These are phyloP conservation scores for Ophiobolus disseminans DNA, from an alignment of 2,329 filamentous ascomycete species.

Conservation along the genomic window DNA sequence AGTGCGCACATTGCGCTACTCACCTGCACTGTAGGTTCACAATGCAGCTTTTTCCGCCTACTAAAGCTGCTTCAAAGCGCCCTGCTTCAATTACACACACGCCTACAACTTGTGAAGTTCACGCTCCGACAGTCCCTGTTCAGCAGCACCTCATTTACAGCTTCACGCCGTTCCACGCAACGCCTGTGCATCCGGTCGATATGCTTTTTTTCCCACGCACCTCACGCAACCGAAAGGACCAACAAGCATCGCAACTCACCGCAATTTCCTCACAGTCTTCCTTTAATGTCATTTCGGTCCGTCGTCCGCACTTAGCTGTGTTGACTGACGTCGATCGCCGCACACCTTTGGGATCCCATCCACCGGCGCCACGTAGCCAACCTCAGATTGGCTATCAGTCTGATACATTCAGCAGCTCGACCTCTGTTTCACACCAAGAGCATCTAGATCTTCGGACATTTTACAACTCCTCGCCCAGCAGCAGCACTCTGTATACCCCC, in stretches of 20 bases:
- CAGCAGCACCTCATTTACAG: too few relatives aligned
- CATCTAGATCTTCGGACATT: not conserved
- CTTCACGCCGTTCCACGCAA: too few relatives aligned
- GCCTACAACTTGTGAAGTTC: too few relatives aligned
- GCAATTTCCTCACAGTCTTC: not conserved
- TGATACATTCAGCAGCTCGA: not conserved
- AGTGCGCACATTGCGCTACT: too few relatives aligned
- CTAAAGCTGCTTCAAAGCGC: too few relatives aligned
- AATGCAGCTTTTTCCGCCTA: too few relatives aligned
- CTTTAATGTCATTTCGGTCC: not conserved
- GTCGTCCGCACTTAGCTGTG: not conserved
- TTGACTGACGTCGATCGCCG: not conserved
- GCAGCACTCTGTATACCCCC: not conserved
- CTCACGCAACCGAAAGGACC: not conserved
- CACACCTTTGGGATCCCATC: too few relatives aligned
- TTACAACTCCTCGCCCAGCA: not conserved
- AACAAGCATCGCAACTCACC: not conserved
- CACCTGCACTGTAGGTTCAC: too few relatives aligned
- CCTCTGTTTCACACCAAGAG: not conserved
- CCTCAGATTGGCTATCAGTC: not conserved
- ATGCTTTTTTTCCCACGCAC: not conserved
- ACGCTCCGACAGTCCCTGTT: too few relatives aligned
- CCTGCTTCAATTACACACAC: too few relatives aligned
- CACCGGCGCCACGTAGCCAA: too few relatives aligned
- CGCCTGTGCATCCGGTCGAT: too few relatives aligned